phyloP scores from a whole-genome alignment of 1,139 yeast species.

The Barnettozyma hawaiiensis region DNA sequence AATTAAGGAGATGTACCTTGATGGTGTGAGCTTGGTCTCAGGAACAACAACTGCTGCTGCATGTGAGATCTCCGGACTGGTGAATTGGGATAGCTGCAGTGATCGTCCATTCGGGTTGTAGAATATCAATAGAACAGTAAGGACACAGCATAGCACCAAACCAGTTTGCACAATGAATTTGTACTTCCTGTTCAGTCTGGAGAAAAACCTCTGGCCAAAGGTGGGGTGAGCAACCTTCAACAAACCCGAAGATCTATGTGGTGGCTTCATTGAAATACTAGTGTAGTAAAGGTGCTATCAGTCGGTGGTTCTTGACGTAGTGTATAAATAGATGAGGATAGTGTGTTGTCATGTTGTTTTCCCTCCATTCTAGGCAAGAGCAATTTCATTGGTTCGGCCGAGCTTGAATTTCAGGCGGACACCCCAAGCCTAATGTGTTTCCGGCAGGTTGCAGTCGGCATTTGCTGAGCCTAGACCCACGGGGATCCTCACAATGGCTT shows the following conservation, averaged over 20 bases:
- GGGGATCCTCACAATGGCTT: too few relatives aligned
- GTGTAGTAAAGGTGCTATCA: background rate
- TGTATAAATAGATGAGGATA: too few relatives aligned
- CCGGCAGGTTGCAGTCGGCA: too few relatives aligned
- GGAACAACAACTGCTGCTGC: background rate
- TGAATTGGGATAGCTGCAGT: background rate
- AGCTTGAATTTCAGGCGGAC: too few relatives aligned
- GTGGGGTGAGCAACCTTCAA: background rate
- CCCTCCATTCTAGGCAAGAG: too few relatives aligned
- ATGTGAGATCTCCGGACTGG: background rate
- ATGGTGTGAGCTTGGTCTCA: background rate
- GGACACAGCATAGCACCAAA: background rate
- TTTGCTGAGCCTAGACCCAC: too few relatives aligned
- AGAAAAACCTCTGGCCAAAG: background rate
- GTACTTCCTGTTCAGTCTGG: background rate
- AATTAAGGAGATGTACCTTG: background rate
- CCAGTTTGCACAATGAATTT: background rate
- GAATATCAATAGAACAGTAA: background rate
- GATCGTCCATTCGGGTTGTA: background rate
- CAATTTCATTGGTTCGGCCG: too few relatives aligned
- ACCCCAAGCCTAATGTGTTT: too few relatives aligned
- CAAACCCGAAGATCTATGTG: background rate
- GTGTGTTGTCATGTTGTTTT: too few relatives aligned
- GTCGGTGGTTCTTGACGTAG: background rate
- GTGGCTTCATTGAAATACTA: background rate